A percentile compares a stretch with the other conserved stretches of the same genome.
These are phyloP conservation scores for Cystobasidium pallidum DNA, from an alignment of 1,284 basidiomycete species.

Conservation along the genomic window DNA sequence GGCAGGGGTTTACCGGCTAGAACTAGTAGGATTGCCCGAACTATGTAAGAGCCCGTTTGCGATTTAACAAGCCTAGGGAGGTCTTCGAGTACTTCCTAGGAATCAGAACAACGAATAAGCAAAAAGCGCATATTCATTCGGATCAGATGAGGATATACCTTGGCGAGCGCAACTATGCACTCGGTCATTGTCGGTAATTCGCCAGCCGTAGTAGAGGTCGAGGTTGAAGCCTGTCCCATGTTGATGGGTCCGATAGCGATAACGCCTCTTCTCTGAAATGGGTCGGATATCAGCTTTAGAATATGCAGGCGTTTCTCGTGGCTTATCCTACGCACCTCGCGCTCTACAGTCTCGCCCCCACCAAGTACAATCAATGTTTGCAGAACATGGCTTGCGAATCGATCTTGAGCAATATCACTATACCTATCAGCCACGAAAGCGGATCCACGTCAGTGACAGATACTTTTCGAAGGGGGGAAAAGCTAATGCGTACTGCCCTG, in stretches of 20 bases:
- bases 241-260: conserved; percentile 62
- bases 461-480: neutral
- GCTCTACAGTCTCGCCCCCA: conserved; percentile 70
- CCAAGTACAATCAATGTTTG: conserved; percentile 77
- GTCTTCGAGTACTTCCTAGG: conserved; percentile 25
- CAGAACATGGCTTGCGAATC: conserved; percentile 89
- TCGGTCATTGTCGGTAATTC: conserved; percentile 73
- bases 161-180: conserved; percentile 67
- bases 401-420: conserved; percentile 69
- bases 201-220: conserved; percentile 56
- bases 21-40: conserved; percentile 75
- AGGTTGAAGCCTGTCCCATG: conserved; percentile 56
- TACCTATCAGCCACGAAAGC: conserved; percentile 56
- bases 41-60: conserved; percentile 78
- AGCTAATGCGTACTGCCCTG: conserved; percentile 70
- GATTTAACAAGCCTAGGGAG: conserved; percentile 26
- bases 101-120: neutral
- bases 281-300: conserved; percentile 18
- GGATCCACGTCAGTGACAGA: neutral
- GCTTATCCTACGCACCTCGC: conserved; percentile 67
- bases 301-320: neutral
- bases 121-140: neutral
- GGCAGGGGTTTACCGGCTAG: conserved; percentile 64
- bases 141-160: conserved; percentile 60
- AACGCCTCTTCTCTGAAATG: conserved; percentile 69